A percentile compares a stretch with the other conserved stretches of the same genome.
These are phyloP conservation scores for Scytalidium sp. DNA, from an alignment of 2,329 filamentous ascomycete species.

Conservation along the genomic window DNA sequence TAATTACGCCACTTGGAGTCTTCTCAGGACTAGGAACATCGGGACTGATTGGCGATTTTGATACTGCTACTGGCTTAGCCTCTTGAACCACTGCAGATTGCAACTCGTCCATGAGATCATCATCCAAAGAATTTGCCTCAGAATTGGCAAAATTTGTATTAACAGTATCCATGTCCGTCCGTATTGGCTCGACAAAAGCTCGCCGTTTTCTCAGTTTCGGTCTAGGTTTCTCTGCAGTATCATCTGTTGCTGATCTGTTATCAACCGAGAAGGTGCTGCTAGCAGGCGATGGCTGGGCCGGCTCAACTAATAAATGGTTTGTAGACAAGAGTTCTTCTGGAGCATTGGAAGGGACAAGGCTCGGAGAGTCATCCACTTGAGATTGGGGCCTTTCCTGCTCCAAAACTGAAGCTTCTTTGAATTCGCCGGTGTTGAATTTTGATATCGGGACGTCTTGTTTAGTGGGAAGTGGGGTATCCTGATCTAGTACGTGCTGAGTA, in stretches of 20 bases:
- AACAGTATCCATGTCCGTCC: slow-evolving; percentile 40
- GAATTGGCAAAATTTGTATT: slow-evolving; percentile 29
- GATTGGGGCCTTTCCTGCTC: neutral
- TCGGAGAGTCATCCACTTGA: neutral
- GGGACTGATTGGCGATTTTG: slow-evolving; percentile 78
- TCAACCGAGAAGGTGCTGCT: slow-evolving; percentile 29
- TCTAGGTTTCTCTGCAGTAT: slow-evolving; percentile 15
- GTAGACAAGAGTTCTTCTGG: slow-evolving; percentile 7
- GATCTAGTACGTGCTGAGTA: neutral
- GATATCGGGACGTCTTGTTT: neutral
- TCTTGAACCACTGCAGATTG: slow-evolving; percentile 79
- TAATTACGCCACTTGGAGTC: slow-evolving; percentile 14
- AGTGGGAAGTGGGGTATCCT: neutral
- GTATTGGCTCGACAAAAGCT: slow-evolving; percentile 49
- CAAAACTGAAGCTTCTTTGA: neutral
- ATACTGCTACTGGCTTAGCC: slow-evolving; percentile 75
- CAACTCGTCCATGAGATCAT: slow-evolving; percentile 81
- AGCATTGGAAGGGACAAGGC: neutral
- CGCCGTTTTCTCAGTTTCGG: slow-evolving; percentile 19
- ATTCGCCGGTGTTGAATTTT: neutral
- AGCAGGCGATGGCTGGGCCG: slow-evolving; percentile 25
- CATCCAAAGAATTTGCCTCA: slow-evolving; percentile 63
- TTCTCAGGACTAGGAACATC: slow-evolving; percentile 43
- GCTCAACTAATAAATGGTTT: slow-evolving; percentile 8
- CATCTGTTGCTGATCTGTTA: slow-evolving; percentile 16